Evolutionary conservation across 495 filamentous ascomycete genomes (phyloP).

Genomic region (Recurvomyces mirabilis): DNA sequence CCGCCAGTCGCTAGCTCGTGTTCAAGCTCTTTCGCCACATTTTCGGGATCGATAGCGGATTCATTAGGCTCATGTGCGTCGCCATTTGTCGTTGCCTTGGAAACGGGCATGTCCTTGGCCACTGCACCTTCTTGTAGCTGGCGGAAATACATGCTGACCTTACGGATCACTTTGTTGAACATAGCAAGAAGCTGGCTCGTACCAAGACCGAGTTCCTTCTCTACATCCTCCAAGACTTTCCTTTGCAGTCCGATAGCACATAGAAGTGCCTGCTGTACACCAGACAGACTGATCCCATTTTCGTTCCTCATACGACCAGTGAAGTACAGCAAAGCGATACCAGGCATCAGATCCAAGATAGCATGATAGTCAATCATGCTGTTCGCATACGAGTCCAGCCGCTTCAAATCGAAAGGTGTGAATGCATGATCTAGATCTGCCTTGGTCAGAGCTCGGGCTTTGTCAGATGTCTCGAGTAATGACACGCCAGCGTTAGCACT

Average conservation of each 20-base stretch:
- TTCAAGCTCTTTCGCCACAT: slow-evolving; percentile 60
- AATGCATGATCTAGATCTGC: slow-evolving; percentile 59
- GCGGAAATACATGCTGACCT: slow-evolving; percentile 67
- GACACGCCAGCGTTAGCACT: slow-evolving; percentile 66
- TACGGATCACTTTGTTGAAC: slow-evolving; percentile 91
- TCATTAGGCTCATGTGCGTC: slow-evolving; percentile 43
- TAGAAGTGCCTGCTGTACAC: slow-evolving; percentile 73
- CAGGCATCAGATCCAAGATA: slow-evolving; percentile 84
- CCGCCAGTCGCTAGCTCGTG: slow-evolving; percentile 81
- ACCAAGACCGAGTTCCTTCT: slow-evolving; percentile 64
- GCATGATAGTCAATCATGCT: slow-evolving; percentile 97
- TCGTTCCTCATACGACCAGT: slow-evolving; percentile 51
- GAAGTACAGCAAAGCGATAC: slow-evolving; percentile 72
- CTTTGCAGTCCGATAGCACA: slow-evolving; percentile 81
- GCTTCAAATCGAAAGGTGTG: slow-evolving; percentile 87
- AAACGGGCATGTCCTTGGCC: slow-evolving; percentile 54
- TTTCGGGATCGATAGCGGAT: slow-evolving; percentile 10
- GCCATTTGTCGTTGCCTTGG: slow-evolving; percentile 45
- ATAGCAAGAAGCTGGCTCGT: slow-evolving; percentile 80
- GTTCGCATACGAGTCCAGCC: slow-evolving; percentile 87
- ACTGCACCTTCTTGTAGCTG: slow-evolving; percentile 63
- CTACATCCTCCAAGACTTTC: slow-evolving; percentile 70
- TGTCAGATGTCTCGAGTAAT: slow-evolving; percentile 40
- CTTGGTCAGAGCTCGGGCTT: slow-evolving; percentile 45
- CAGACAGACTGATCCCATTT: slow-evolving; percentile 49